Evolutionary conservation across 371 early-diverging fungal genomes (phyloP).

Genomic region (Sporodiniella umbellata): DNA sequence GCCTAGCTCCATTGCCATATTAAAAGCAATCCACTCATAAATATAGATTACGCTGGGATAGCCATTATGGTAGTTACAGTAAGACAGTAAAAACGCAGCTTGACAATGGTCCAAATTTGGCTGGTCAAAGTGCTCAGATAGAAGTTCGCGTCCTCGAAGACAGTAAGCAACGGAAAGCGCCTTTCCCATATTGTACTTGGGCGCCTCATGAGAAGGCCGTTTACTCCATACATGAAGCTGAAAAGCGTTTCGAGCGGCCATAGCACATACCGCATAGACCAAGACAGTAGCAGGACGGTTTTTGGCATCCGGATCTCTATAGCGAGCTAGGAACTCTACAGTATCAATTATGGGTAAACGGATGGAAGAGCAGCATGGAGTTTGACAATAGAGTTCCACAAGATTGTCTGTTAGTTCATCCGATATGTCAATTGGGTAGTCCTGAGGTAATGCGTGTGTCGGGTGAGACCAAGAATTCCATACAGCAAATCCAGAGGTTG

Average conservation of each 20-base stretch:
- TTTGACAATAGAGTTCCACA: constrained; percentile 35
- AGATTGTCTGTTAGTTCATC: constrained; percentile 37
- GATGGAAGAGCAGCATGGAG: constrained; percentile 40
- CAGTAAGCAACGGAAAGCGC: constrained; percentile 44
- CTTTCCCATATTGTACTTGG: constrained; percentile 44
- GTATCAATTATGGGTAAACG: constrained; percentile 38
- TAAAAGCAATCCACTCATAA: constrained; percentile 45
- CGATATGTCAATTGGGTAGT: constrained; percentile 40
- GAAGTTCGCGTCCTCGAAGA: constrained; percentile 30
- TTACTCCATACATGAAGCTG: constrained; percentile 48
- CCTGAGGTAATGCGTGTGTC: constrained; percentile 25
- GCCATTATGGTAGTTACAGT: constrained; percentile 44
- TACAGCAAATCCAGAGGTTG: constrained; percentile 21
- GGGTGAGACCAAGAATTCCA: constrained; percentile 34
- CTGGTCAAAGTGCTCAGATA: constrained; percentile 43
- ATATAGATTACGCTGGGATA: constrained; percentile 28
- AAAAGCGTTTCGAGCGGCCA: constrained; percentile 47
- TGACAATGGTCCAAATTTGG: constrained; percentile 37
- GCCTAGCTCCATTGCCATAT: constrained; percentile 42
- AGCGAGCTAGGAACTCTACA: constrained; percentile 25
- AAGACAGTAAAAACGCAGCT: constrained; percentile 40
- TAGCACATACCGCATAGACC: constrained; percentile 42
- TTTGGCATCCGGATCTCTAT: constrained; percentile 15
- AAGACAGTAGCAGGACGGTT: constrained; percentile 31
- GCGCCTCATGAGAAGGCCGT: constrained; percentile 22